phyloP scores from a whole-genome alignment of 2,329 filamentous ascomycete genomes.

The Cryphonectria radicalis region DNA sequence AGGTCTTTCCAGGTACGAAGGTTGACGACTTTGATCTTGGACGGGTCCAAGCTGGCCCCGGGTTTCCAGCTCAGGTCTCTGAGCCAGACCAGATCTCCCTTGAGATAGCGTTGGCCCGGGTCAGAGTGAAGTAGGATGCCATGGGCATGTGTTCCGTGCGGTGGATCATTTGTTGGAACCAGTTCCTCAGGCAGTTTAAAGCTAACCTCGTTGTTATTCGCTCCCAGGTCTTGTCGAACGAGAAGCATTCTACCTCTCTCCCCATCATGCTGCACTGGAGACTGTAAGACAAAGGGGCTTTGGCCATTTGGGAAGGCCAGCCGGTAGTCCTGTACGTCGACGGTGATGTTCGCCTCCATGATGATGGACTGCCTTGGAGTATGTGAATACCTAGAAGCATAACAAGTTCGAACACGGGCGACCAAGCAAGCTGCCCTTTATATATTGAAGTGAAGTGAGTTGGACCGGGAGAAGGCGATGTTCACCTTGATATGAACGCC shows the following conservation, averaged over 20 bases:
- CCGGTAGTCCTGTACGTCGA: conserved; percentile 24
- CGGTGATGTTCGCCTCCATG: conserved; percentile 21
- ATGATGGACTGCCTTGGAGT: conserved; percentile 1
- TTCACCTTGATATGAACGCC: neutral
- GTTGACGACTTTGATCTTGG: conserved; percentile 14
- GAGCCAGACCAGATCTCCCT: conserved; percentile 26
- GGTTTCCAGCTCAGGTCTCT: conserved; percentile 3
- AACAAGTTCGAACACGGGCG: neutral
- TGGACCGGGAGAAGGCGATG: neutral
- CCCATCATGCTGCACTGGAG: conserved; percentile 14
- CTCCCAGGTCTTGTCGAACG: conserved; percentile 23
- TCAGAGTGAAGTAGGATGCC: conserved; percentile 15
- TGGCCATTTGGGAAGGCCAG: conserved; percentile 10
- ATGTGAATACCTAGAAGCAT: neutral
- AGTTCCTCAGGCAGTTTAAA: conserved; percentile 6
- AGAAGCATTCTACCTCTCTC: neutral
- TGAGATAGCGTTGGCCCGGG: neutral
- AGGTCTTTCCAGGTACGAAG: conserved; percentile 23
- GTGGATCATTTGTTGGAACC: neutral
- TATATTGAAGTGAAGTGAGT: neutral
- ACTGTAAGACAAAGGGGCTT: conserved; percentile 14
- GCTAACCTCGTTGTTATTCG: conserved; percentile 20
- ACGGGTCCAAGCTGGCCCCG: neutral
- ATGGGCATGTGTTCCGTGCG: conserved; percentile 18
- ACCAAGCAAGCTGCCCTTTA: neutral